A percentile compares a stretch with the other conserved stretches of the same genome.
Evolutionary conservation across 805 yeast species (phyloP).

Genomic region (Lachancea mirantina): DNA sequence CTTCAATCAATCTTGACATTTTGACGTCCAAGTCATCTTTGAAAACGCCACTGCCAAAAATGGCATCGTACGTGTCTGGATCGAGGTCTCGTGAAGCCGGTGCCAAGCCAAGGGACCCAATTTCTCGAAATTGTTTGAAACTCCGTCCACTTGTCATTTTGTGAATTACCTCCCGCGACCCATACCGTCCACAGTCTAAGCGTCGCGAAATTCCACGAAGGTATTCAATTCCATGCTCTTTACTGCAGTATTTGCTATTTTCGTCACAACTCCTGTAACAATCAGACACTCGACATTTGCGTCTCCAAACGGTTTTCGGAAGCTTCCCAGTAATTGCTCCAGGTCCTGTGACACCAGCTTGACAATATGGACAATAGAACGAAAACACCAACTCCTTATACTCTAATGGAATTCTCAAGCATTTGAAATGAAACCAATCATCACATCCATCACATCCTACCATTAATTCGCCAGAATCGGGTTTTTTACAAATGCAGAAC

Average conservation of each 20-base stretch:
- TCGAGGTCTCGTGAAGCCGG: conserved; percentile 12
- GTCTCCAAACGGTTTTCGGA: conserved; percentile 61
- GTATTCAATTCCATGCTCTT: conserved; percentile 53
- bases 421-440: conserved; percentile 86
- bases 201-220: conserved; percentile 11
- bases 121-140: conserved; percentile 12
- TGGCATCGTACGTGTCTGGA: conserved; percentile 13
- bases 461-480: conserved; percentile 79
- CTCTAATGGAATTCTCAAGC: conserved; percentile 52
- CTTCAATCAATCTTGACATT: conserved; percentile 14
- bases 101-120: conserved; percentile 18
- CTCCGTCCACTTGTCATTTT: conserved; percentile 11
- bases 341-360: conserved; percentile 35
- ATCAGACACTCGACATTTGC: conserved; percentile 55
- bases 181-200: conserved; percentile 2
- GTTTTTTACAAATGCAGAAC: conserved; percentile 69
- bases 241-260: conserved; percentile 64
- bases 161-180: conserved; percentile 9
- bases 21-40: conserved; percentile 12
- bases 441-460: conserved; percentile 94
- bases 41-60: conserved; percentile 10
- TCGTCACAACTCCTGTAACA: conserved; percentile 38
- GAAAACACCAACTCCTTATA: conserved; percentile 51
- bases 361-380: conserved; percentile 71
- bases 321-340: conserved; percentile 14